phyloP scores from a whole-genome alignment of 768 basidiomycete genomes.

The Cystoderma amianthinum region DNA sequence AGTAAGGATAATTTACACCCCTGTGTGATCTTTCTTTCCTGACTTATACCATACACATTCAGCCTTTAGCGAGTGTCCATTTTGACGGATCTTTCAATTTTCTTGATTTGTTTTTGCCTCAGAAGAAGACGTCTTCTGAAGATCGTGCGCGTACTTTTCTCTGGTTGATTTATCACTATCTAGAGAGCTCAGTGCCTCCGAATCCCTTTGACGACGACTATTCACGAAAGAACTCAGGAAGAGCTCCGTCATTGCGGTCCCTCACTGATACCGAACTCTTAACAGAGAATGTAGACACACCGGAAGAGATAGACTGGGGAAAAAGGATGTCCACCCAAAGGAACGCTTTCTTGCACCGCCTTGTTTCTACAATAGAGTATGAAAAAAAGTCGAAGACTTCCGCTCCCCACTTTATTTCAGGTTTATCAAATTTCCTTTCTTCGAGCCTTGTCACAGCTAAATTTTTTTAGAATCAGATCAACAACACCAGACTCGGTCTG shows the following conservation, averaged over 20 bases:
- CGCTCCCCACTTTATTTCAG: slow-evolving; percentile 39
- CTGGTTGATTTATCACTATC: slow-evolving; percentile 78
- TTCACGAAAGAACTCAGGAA: slow-evolving; percentile 46
- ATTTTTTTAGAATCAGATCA: neutral
- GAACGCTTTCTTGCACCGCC: slow-evolving; percentile 62
- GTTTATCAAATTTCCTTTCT: slow-evolving; percentile 13
- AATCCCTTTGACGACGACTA: slow-evolving; percentile 76
- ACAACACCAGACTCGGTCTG: neutral
- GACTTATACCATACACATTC: slow-evolving; percentile 5
- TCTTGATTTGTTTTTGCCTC: slow-evolving; percentile 78
- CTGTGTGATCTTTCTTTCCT: neutral
- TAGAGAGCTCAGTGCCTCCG: slow-evolving; percentile 54
- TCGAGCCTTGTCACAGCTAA: neutral
- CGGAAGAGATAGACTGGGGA: slow-evolving; percentile 76
- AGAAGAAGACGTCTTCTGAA: slow-evolving; percentile 56
- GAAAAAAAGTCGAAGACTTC: slow-evolving; percentile 41
- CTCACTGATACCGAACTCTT: slow-evolving; percentile 48
- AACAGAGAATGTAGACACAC: slow-evolving; percentile 72
- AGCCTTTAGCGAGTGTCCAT: slow-evolving; percentile 61
- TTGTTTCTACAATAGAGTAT: slow-evolving; percentile 48
- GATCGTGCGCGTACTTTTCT: slow-evolving; percentile 77
- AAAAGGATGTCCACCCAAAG: slow-evolving; percentile 65
- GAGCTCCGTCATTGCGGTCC: slow-evolving; percentile 54
- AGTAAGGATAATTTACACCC: slow-evolving; percentile 32
- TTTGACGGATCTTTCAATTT: slow-evolving; percentile 74